A percentile compares a stretch with the other conserved stretches of the same genome.
Evolutionary conservation across 768 basidiomycete species (phyloP).

Genomic region (Macrolepiota albuminosa): DNA sequence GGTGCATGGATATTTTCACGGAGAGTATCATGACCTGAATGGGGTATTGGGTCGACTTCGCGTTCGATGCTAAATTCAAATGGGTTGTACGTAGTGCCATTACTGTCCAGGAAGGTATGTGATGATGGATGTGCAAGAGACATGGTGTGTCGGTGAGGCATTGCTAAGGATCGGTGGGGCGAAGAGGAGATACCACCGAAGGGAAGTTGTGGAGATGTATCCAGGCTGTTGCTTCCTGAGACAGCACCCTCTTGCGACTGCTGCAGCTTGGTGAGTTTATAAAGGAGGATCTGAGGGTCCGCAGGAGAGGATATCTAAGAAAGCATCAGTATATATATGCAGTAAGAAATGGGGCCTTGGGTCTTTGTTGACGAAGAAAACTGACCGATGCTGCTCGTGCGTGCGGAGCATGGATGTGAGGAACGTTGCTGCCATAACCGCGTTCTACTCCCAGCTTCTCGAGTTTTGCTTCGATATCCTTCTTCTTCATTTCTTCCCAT

Average conservation of each 20-base stretch:
- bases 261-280: constrained; percentile 82
- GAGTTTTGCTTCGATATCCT: constrained; percentile 75
- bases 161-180: constrained; percentile 33
- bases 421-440: constrained; percentile 47
- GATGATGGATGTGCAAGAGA: constrained; percentile 63
- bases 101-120: constrained; percentile 22
- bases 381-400: constrained; percentile 80
- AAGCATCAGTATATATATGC: not conserved
- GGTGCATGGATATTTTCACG: constrained; percentile 42
- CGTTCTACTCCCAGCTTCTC: constrained; percentile 77
- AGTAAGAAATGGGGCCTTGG: constrained; percentile 13
- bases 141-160: constrained; percentile 67
- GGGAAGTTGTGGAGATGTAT: constrained; percentile 62
- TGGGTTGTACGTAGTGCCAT: constrained; percentile 47
- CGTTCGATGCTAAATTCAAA: constrained; percentile 57
- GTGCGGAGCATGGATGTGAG: constrained; percentile 69
- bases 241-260: constrained; percentile 56
- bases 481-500: constrained; percentile 71
- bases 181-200: constrained; percentile 47
- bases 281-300: constrained; percentile 75
- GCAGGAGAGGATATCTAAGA: constrained; percentile 85
- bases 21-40: constrained; percentile 18
- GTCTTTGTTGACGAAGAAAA: constrained; percentile 20
- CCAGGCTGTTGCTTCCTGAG: constrained; percentile 39
- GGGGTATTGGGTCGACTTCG: constrained; percentile 24